Base-by-base conservation (phyloP, 2,329 filamentous ascomycete species). In the Botrytis paeoniae region DNA sequence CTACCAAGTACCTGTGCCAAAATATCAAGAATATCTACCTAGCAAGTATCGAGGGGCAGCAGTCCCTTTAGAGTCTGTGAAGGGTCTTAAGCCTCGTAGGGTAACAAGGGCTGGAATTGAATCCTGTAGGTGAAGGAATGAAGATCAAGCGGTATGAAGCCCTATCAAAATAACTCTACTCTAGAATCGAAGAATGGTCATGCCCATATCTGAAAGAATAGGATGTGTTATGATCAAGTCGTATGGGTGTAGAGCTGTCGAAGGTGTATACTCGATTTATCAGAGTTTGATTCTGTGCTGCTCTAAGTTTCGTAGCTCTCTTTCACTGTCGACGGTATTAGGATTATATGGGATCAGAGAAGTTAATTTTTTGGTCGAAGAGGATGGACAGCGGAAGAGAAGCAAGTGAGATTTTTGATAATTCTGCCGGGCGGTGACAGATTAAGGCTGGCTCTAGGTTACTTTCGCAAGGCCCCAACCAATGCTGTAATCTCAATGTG, bases 351-450 rank as follows among this genome's bases (percentile, higher is more conserved):
- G 32, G 35, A 20, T 29, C 32, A 20, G 41, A 32, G 5, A 20
- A 16, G 18, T 35, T 32, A 3, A 10, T 35, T 4, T 35, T 20
- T n/a, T 48, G 41, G 20, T 62, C 6, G 60, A 62, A 39, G 43
- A 45, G 43, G 20, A 45, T 45, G 32, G 32, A n/a, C 4, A 25
- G 18, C 9, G 22, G 29, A 35, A 35, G 18, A 60, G 8, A 35
- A 7, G 35, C 6, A 29, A 14, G 48, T 25, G 48, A 43, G 1
- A 41, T 45, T 18, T 10, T 35, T n/a, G 25, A 51, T 14, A 35
- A 65, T 65, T 65, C 43, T 65, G 43, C 63, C 63, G 14, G 63
- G 43, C 63, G 63, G 62, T 64, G 62, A 22, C 8, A 45, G 8
- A 39, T 45, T 45, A 45, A 32, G 48, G 48, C 48, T 51, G 22